Evolutionary conservation across 2,329 filamentous ascomycete species (phyloP), one percentile per base, ranked within the genome.

Genomic region (Chalara sp.): DNA sequence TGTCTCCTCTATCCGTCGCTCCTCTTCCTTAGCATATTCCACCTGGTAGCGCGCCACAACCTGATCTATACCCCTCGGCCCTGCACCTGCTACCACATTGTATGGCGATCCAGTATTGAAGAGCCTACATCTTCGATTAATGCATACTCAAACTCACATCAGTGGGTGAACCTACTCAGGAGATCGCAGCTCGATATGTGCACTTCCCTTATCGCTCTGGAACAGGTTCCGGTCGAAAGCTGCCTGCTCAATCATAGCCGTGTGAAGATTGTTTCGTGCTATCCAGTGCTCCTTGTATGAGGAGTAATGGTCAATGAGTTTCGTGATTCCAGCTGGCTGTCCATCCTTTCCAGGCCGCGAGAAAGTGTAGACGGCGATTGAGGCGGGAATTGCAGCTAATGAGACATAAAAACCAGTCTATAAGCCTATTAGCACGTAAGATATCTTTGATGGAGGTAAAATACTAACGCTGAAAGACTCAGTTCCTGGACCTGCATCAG

Each of bases 1-100:
- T 49, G 56, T 46, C 69, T 65, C 52, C 52, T 58, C 59, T 4
- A 77, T 66, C 66, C 80, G 81, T 63, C 72, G 72, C 64, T 76
- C 76, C 54, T 85, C 78, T 52, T 73, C 72, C 53, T 78, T 75
- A 62, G 71, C 69, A 51, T 80, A 76, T 61, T 78, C 63, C 61
- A 76, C 75, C 66, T 81, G 70, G 65, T 84, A 86, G 68, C 85
- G 80, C 32, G 75, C 77, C 53, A 83, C 78, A 50, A 85, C 71
- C 48, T 74, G 65, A 62, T 77, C 76, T 59, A 87, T 70, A 62
- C 83, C 76, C 46, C 75, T 76, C 50, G 74, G 67, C 44, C 70
- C 69, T 55, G 78, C 77, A 47, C 83, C 83, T 42, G 83, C 80
- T 32, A 75, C 69, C 50, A 85, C 76, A 62, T 87, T 87, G 67